These are phyloP conservation scores for Hypoxylon fragiforme DNA, from an alignment of 495 filamentous ascomycete species.

Conservation along the genomic window DNA sequence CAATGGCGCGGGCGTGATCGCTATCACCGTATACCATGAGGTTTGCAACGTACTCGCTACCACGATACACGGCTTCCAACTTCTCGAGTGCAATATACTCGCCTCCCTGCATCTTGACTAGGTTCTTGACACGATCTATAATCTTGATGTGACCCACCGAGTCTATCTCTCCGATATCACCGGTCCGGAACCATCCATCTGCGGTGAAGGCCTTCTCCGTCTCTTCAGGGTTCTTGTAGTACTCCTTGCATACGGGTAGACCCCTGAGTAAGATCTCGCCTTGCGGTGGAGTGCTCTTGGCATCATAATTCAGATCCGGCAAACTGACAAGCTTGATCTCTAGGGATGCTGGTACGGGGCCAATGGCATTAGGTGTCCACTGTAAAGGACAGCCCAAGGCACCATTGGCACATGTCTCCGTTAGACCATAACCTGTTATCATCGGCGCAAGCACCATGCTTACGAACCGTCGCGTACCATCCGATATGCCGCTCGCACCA, in stretches of 20 bases:
- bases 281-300: conserved; percentile 75
- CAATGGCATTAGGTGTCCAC: conserved; percentile 72
- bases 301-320: conserved; percentile 84
- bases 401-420: conserved; percentile 79
- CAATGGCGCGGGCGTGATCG: conserved; percentile 56
- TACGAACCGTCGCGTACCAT: conserved; percentile 75
- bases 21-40: conserved; percentile 63
- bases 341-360: conserved; percentile 60
- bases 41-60: conserved; percentile 56
- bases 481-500: conserved; percentile 82
- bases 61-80: conserved; percentile 66
- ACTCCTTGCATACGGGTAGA: conserved; percentile 67
- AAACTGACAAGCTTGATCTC: conserved; percentile 79
- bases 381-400: conserved; percentile 69
- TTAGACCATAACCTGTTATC: conserved; percentile 84
- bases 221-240: conserved; percentile 81
- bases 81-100: conserved; percentile 71
- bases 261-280: conserved; percentile 85
- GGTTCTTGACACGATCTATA: conserved; percentile 90
- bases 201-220: conserved; percentile 75
- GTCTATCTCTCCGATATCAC: conserved; percentile 80
- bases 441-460: conserved; percentile 75
- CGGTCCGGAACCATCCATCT: conserved; percentile 93
- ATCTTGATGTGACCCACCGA: conserved; percentile 77
- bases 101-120: conserved; percentile 66